phyloP scores from a whole-genome alignment of 1,139 yeast genomes.

The Neolecta irregularis region DNA sequence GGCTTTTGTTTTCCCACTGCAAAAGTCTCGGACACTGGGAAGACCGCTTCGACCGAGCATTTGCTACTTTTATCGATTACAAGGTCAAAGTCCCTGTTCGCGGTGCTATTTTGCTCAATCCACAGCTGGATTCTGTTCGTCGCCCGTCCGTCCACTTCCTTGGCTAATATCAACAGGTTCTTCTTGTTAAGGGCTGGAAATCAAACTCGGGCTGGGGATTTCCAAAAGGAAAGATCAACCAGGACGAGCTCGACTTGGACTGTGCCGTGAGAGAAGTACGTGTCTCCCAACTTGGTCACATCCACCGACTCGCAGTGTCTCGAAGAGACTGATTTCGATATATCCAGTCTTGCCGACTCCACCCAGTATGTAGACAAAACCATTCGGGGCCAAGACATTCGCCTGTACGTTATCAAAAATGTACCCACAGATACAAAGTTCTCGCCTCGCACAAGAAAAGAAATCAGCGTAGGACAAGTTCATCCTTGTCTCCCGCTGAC shows the following conservation, averaged over 20 bases:
- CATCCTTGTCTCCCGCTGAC: constrained; percentile 8
- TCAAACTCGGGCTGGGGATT: constrained; percentile 78
- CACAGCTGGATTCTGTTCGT: constrained; percentile 45
- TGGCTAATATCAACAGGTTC: constrained; percentile 13
- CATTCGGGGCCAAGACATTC: constrained; percentile 68
- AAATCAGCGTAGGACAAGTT: constrained; percentile 37
- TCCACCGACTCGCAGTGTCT: constrained; percentile 24
- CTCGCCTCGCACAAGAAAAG: constrained; percentile 72
- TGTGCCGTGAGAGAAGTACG: constrained; percentile 81
- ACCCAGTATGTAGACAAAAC: constrained; percentile 70
- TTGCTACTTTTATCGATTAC: constrained; percentile 64
- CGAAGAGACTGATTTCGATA: constrained; percentile 93
- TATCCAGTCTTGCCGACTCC: constrained; percentile 47
- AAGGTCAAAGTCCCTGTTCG: constrained; percentile 88
- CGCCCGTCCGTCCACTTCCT: no score
- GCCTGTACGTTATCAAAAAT: constrained; percentile 61
- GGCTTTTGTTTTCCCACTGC: constrained; percentile 55
- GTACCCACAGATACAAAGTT: constrained; percentile 66
- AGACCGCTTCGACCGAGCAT: constrained; percentile 49
- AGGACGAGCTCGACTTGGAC: constrained; percentile 75
- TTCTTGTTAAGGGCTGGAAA: constrained; percentile 76
- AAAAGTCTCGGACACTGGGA: constrained; percentile 84
- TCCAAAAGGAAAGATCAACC: constrained; percentile 92
- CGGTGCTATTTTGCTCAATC: constrained; percentile 81
- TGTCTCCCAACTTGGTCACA: not conserved